These are phyloP conservation scores for Globisporangium paroecandrum DNA, from an alignment of 352 stramenopile species.

Conservation along the genomic window DNA sequence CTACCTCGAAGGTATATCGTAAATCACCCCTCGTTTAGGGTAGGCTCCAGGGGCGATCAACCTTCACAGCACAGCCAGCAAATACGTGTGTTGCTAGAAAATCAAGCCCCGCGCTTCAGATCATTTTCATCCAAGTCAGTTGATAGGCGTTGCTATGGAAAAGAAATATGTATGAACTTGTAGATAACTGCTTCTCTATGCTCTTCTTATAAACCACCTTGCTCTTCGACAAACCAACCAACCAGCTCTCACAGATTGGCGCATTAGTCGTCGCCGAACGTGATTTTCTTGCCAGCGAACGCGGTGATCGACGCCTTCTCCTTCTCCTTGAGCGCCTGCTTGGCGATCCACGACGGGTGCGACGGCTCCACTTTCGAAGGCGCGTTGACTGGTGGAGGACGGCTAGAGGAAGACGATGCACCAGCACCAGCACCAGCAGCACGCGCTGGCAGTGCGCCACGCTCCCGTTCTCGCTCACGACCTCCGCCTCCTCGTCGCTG, in stretches of 20 bases:
- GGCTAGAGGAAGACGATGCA: background rate
- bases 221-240: background rate
- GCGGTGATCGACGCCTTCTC: slow-evolving; percentile 62
- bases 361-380: slow-evolving; percentile 25
- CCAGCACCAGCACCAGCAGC: background rate
- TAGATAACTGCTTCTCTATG: background rate
- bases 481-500: slow-evolving; percentile 12
- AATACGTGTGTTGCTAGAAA: too few species aligned
- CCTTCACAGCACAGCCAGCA: too few species aligned
- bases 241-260: background rate
- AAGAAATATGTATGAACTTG: too few species aligned
- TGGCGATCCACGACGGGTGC: slow-evolving; percentile 76
- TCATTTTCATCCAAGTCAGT: too few species aligned
- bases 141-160: too few species aligned
- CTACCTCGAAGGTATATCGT: too few species aligned
- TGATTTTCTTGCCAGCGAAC: slow-evolving; percentile 84
- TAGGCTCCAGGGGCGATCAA: too few species aligned
- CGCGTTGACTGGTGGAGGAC: background rate
- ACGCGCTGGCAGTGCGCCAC: slow-evolving; percentile 17
- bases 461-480: slow-evolving; percentile 24
- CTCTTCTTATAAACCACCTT: background rate
- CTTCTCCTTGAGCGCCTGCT: slow-evolving; percentile 82
- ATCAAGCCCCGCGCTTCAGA: too few species aligned
- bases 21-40: too few species aligned
- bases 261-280: slow-evolving; percentile 52